Evolutionary conservation across 441 rosid genomes (phyloP), one percentile per base, ranked within the genome.

Genomic region (Gossypium gossypioides): DNA sequence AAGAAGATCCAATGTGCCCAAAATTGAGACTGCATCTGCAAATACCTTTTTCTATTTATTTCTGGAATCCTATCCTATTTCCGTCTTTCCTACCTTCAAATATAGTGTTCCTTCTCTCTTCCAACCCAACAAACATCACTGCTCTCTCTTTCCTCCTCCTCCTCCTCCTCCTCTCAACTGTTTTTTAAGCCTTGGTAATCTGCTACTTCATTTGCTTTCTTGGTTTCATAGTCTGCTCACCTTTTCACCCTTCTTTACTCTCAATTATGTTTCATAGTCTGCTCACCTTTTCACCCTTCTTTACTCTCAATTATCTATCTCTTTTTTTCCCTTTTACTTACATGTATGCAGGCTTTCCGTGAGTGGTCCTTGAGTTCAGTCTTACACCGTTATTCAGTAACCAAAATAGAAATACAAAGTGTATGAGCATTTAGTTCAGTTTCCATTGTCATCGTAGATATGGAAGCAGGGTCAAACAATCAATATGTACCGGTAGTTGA

Each of bases 401-500:
- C 5, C 18, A 25, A 25, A 52, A 42, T 0, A 22, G 32, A 44
- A 19, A 69, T 12, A 64, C 34, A 6, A 40, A 62, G 48, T 19
- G 48, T 22, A 46, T 66, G 22, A 66, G 70, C 56, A 48, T 66
- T 13, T 46, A 66, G 56, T 48, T 21, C 59, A 55, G 25, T 55
- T 57, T 58, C 15, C 19, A 25, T 21, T 74, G 46, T 69, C 64
- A 83, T 75, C 76, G 81, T 72, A 54, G 76, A 77, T 48, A 67
- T 76, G 75, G 77, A 80, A 74, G 77, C 75, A 68, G 76, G 83
- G 74, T 54, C 71, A 29, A 69, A 82, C 69, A 84, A 84, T 50
- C 84, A 79, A 75, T 66, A 72, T 75, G 80, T 78, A 68, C 86
- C 79, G 44, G 83, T 71, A 68, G 72, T 74, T 51, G 80, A 74